Evolutionary conservation across 768 basidiomycete genomes (phyloP).

Genomic region (Bullera alba): DNA sequence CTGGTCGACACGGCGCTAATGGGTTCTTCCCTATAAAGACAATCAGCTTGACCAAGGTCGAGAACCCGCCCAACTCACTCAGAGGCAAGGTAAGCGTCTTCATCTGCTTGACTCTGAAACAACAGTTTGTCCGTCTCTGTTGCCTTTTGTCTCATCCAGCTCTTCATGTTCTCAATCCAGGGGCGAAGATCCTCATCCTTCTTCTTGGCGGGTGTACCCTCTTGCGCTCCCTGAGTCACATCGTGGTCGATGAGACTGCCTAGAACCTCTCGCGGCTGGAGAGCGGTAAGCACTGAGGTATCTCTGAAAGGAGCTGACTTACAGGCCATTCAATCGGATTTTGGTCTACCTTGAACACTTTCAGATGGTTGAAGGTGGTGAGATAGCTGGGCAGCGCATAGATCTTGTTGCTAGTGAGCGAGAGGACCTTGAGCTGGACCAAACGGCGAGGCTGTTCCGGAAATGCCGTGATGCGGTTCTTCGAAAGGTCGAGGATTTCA

Average conservation of each 20-base stretch:
- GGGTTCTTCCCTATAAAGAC: slow-evolving; percentile 5
- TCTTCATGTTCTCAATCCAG: slow-evolving; percentile 66
- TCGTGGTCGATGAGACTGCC: slow-evolving; percentile 26
- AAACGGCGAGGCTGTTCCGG: slow-evolving; percentile 75
- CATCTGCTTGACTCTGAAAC: slow-evolving; percentile 9
- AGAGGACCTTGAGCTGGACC: slow-evolving; percentile 75
- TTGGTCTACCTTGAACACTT: slow-evolving; percentile 75
- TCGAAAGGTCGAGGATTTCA: slow-evolving; percentile 89
- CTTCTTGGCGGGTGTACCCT: slow-evolving; percentile 1
- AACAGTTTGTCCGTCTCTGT: slow-evolving; percentile 29
- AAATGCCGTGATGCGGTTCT: slow-evolving; percentile 76
- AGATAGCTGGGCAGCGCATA: slow-evolving; percentile 72
- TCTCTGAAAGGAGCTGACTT: slow-evolving; percentile 9
- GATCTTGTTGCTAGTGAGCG: slow-evolving; percentile 77
- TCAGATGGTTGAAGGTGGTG: slow-evolving; percentile 61
- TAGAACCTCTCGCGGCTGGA: slow-evolving; percentile 37
- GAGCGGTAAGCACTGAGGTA: neutral
- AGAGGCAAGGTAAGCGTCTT: slow-evolving; percentile 15
- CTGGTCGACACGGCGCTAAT: slow-evolving; percentile 1
- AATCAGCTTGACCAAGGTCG: slow-evolving; percentile 1
- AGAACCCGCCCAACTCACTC: slow-evolving; percentile 14
- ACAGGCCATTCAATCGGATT: slow-evolving; percentile 91
- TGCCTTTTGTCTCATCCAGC: slow-evolving; percentile 61
- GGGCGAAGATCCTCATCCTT: slow-evolving; percentile 56
- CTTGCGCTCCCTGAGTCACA: slow-evolving; percentile 2